Percentiles rank a stretch among this genome's conserved stretches.
Evolutionary conservation across 139 green algal genomes (phyloP).

Genomic region (Closterium sp.): DNA sequence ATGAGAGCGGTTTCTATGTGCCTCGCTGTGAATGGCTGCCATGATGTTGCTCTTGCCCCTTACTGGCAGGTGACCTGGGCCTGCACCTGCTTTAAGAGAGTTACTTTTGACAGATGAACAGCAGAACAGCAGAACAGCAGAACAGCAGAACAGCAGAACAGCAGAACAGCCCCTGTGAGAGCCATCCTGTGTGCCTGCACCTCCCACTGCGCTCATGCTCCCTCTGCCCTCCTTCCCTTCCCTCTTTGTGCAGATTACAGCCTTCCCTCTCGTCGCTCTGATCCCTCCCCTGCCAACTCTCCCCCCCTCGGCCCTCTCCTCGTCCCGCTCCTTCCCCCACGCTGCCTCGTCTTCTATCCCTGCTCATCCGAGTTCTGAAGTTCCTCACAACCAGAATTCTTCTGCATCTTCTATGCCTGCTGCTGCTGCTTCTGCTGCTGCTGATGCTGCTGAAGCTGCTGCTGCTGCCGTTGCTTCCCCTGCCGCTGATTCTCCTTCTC

Average conservation of each 20-base stretch:
- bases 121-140: no score
- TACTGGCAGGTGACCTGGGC: no score
- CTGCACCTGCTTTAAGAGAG: no score
- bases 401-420: neutral
- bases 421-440: neutral
- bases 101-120: no score
- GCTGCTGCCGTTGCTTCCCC: neutral
- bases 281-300: neutral
- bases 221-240: no score
- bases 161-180: no score
- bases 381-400: neutral
- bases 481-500: neutral
- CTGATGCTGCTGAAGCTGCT: neutral
- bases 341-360: neutral
- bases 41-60: no score
- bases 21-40: no score
- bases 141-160: no score
- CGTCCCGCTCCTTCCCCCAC: no score
- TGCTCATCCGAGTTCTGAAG: neutral
- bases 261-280: neutral
- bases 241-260: neutral
- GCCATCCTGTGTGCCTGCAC: no score
- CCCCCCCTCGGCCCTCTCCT: neutral
- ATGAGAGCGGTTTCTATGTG: no score
- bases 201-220: neutral